Conservation (phyloP, 106 monocot species). For the Iris macrosiphon region DNA sequence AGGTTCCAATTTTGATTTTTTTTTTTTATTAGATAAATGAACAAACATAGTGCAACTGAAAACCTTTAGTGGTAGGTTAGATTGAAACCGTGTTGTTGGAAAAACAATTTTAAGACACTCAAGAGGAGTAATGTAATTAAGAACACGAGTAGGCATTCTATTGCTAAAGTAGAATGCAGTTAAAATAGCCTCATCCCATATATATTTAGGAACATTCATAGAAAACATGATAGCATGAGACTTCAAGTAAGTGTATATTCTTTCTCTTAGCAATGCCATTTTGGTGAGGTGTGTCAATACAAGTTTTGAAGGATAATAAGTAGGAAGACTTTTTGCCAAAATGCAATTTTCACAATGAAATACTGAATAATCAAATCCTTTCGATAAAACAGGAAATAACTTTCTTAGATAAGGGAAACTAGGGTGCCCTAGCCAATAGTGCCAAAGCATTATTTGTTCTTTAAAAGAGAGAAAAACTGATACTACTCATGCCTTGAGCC, state of each 20-base stretch:
- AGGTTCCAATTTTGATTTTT: neutral
- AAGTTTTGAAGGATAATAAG: neutral
- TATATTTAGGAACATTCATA: conserved; percentile 1
- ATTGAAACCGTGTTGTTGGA: neutral
- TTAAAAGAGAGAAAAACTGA: neutral
- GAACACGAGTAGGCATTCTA: neutral
- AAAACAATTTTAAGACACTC: neutral
- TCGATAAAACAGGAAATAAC: conserved; percentile 5
- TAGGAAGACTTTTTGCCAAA: conserved; percentile 1
- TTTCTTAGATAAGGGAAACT: conserved; percentile 9
- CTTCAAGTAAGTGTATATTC: conserved; percentile 11
- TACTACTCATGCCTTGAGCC: neutral
- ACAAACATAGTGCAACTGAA: neutral
- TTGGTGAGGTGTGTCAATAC: conserved; percentile 9
- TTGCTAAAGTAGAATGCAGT: conserved; percentile 3
- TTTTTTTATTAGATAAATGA: neutral
- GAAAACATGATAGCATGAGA: conserved; percentile 1
- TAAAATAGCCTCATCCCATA: neutral
- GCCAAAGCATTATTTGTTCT: conserved; percentile 2
- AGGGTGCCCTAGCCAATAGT: conserved; percentile 8
- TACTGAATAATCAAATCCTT: neutral
- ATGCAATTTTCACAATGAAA: conserved; percentile 3
- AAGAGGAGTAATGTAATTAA: neutral
- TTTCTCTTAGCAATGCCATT: conserved; percentile 4
- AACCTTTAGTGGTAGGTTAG: neutral